Percentiles rank a stretch among this genome's conserved stretches.
Conservation (phyloP, 164 flowering plant species). For the Pachysandra terminalis region DNA sequence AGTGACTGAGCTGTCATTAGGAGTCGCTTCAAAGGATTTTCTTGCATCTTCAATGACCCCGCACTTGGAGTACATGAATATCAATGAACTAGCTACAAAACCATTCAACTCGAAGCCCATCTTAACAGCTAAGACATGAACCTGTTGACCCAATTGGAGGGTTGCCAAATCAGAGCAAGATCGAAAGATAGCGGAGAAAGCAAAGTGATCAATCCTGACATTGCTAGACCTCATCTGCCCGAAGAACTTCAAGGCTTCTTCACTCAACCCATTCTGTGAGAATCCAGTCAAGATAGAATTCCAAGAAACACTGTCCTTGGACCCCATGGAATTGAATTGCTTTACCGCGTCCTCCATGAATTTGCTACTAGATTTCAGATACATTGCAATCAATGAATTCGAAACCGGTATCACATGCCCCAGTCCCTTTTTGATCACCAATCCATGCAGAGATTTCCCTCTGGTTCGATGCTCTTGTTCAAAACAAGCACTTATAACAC, state of each 20-base stretch:
- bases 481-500: slow-evolving; percentile 61
- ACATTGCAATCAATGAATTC: slow-evolving; percentile 72
- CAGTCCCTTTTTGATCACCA: slow-evolving; percentile 62
- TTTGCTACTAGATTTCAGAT: slow-evolving; percentile 37
- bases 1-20: slow-evolving; percentile 46
- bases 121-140: slow-evolving; percentile 57
- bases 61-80: slow-evolving; percentile 86
- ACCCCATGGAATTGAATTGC: slow-evolving; percentile 44
- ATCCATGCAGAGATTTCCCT: slow-evolving; percentile 66
- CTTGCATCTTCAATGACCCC: slow-evolving; percentile 76
- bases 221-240: slow-evolving; percentile 37
- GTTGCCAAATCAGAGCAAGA: slow-evolving; percentile 82
- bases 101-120: slow-evolving; percentile 52
- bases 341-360: slow-evolving; percentile 55
- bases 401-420: slow-evolving; percentile 45
- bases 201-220: slow-evolving; percentile 54
- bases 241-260: slow-evolving; percentile 62
- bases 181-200: slow-evolving; percentile 65
- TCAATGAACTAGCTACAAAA: slow-evolving; percentile 69
- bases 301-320: slow-evolving; percentile 76
- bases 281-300: slow-evolving; percentile 76
- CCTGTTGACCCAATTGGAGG: slow-evolving; percentile 67
- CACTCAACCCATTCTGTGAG: slow-evolving; percentile 62
- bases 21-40: slow-evolving; percentile 49
- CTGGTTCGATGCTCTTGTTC: slow-evolving; percentile 27